Percentiles rank a stretch among this genome's conserved stretches.
Conservation (phyloP, 805 yeast genomes). For the Yarrowia deformans region DNA sequence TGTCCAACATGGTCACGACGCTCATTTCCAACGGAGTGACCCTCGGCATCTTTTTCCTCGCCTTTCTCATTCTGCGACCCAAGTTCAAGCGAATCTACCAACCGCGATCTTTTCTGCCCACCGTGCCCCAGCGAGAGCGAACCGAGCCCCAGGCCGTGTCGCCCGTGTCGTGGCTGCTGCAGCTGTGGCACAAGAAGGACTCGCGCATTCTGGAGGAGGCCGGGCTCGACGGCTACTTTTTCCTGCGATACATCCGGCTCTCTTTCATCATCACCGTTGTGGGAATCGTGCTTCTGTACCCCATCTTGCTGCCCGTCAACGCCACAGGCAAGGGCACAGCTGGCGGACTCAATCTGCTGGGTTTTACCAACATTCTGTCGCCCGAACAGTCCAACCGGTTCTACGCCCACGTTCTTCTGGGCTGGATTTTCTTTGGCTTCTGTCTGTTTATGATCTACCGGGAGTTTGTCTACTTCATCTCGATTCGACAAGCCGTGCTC, state of each 20-base stretch:
- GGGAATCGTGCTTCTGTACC: constrained; percentile 63
- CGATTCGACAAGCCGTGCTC: constrained; percentile 76
- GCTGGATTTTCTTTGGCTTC: constrained; percentile 79
- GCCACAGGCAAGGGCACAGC: constrained; percentile 71
- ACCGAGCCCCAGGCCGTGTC: constrained; percentile 80
- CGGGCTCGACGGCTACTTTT: constrained; percentile 94
- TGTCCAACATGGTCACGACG: constrained; percentile 77
- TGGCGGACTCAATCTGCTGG: constrained; percentile 74
- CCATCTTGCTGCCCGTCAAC: constrained; percentile 82
- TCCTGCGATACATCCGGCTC: constrained; percentile 74
- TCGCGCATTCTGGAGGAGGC: constrained; percentile 81
- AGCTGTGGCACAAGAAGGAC: constrained; percentile 70
- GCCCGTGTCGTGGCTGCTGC: constrained; percentile 71
- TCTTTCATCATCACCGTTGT: constrained; percentile 62
- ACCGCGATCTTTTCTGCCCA: constrained; percentile 74
- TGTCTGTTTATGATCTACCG: constrained; percentile 78
- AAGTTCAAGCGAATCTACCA: constrained; percentile 77
- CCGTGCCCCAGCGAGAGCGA: constrained; percentile 55
- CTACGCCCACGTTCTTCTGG: constrained; percentile 84
- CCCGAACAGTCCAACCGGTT: constrained; percentile 61
- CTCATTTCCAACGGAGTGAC: constrained; percentile 71
- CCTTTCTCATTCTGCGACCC: constrained; percentile 72
- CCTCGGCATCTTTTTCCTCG: constrained; percentile 64
- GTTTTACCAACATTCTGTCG: constrained; percentile 73
- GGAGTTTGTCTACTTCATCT: constrained; percentile 78